A percentile compares a stretch with the other conserved stretches of the same genome.
Conservation (phyloP, 768 basidiomycete genomes). For the Hypholoma sublateritium region DNA sequence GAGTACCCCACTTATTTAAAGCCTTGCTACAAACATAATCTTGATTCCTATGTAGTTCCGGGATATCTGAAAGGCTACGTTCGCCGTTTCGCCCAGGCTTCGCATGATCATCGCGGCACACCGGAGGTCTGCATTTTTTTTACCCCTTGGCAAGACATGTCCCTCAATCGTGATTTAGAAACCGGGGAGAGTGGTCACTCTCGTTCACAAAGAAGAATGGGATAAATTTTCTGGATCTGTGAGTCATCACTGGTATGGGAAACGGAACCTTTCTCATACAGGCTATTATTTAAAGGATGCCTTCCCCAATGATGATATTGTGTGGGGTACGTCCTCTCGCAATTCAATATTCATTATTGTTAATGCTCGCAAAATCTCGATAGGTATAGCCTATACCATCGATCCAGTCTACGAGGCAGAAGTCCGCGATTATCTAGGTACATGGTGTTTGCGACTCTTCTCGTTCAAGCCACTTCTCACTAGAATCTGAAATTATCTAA, state of each 20-base stretch:
- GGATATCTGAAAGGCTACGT: slow-evolving; percentile 92
- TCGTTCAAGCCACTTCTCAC: no score
- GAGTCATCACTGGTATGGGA: slow-evolving; percentile 15
- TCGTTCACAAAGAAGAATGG: slow-evolving; percentile 90
- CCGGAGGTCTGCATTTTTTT: slow-evolving; percentile 53
- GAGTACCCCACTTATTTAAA: background rate
- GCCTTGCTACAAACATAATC: background rate
- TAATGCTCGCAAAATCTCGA: background rate
- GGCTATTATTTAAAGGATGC: slow-evolving; percentile 46
- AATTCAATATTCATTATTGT: background rate
- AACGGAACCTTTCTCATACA: background rate
- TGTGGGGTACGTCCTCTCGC: slow-evolving; percentile 66
- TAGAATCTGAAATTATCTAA: no score
- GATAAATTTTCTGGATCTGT: slow-evolving; percentile 69
- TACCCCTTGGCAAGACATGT: background rate
- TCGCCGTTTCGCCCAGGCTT: slow-evolving; percentile 86
- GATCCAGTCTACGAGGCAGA: slow-evolving; percentile 73
- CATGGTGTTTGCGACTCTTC: slow-evolving; percentile 9
- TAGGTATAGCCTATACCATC: slow-evolving; percentile 86
- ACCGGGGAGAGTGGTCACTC: slow-evolving; percentile 88
- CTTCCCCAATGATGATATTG: slow-evolving; percentile 71
- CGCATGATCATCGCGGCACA: slow-evolving; percentile 92
- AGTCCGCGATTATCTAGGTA: slow-evolving; percentile 84
- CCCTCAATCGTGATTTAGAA: slow-evolving; percentile 37
- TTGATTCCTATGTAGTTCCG: slow-evolving; percentile 40